A percentile compares a stretch with the other conserved stretches of the same genome.
phyloP scores from a whole-genome alignment of 768 basidiomycete species.

The Lepiota brunneoincarnata region DNA sequence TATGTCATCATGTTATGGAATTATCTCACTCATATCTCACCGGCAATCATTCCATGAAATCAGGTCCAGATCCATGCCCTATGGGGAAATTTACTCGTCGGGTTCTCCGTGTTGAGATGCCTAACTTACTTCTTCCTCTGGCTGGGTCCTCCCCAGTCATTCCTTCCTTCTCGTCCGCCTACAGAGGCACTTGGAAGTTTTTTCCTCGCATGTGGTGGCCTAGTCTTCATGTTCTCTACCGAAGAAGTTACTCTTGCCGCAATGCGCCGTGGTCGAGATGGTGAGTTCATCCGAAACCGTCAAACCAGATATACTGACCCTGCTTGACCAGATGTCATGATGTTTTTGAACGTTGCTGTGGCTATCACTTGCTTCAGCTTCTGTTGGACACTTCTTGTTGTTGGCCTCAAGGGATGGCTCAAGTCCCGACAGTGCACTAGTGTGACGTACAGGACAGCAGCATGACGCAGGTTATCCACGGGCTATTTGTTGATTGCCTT shows the following conservation, averaged over 20 bases:
- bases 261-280: constrained; percentile 87
- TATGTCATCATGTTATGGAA: constrained; percentile 18
- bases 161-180: constrained; percentile 89
- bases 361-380: constrained; percentile 86
- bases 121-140: constrained; percentile 95
- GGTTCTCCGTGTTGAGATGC: constrained; percentile 75
- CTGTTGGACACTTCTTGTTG: constrained; percentile 75
- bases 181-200: constrained; percentile 90
- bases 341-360: constrained; percentile 84
- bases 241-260: constrained; percentile 90
- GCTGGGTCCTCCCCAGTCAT: constrained; percentile 77
- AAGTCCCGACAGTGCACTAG: constrained; percentile 36
- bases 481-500: background rate
- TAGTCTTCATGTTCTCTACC: constrained; percentile 86
- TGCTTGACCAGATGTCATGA: constrained; percentile 66
- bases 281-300: constrained; percentile 33
- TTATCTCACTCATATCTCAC: background rate
- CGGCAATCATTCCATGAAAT: constrained; percentile 1
- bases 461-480: constrained; percentile 9
- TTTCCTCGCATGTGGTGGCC: constrained; percentile 83
- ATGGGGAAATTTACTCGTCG: constrained; percentile 87
- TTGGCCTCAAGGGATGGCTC: constrained; percentile 83
- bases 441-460: constrained; percentile 28
- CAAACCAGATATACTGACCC: background rate
- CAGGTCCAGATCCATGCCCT: constrained; percentile 86